phyloP scores from a whole-genome alignment of 306 rosid genomes.

The Mucuna pruriens region DNA sequence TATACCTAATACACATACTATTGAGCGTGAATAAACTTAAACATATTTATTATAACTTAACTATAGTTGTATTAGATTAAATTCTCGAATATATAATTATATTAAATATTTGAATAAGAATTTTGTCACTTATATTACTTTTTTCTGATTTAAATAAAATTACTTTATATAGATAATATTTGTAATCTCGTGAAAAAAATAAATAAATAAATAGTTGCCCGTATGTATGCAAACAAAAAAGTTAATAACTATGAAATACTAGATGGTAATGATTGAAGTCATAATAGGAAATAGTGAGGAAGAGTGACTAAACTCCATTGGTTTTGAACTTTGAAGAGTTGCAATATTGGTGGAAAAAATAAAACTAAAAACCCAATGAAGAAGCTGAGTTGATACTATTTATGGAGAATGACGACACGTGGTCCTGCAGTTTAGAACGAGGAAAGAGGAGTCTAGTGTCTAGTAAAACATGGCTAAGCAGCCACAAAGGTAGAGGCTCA shows the following conservation, averaged over 20 bases:
- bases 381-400: slow-evolving; percentile 7
- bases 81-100: not conserved
- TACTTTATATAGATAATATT: too few relatives aligned
- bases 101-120: too few relatives aligned
- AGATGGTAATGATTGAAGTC: not conserved
- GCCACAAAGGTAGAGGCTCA: not conserved
- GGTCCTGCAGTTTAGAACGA: slow-evolving; percentile 4
- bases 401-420: slow-evolving; percentile 34
- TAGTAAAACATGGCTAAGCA: slow-evolving; percentile 16
- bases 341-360: not conserved
- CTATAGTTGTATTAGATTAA: not conserved
- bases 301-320: not conserved
- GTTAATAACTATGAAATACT: not conserved
- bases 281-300: not conserved
- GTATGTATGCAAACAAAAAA: too few relatives aligned
- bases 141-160: too few relatives aligned
- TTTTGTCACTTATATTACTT: too few relatives aligned
- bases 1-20: not conserved
- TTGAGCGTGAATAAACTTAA: not conserved
- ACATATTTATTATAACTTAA: not conserved
- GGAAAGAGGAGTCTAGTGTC: slow-evolving; percentile 19
- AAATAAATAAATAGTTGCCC: too few relatives aligned
- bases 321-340: not conserved
- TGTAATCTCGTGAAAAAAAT: not conserved
- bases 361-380: not conserved